phyloP scores from a whole-genome alignment of 2,329 filamentous ascomycete genomes.

The Ophiostoma himal-ulmi region DNA sequence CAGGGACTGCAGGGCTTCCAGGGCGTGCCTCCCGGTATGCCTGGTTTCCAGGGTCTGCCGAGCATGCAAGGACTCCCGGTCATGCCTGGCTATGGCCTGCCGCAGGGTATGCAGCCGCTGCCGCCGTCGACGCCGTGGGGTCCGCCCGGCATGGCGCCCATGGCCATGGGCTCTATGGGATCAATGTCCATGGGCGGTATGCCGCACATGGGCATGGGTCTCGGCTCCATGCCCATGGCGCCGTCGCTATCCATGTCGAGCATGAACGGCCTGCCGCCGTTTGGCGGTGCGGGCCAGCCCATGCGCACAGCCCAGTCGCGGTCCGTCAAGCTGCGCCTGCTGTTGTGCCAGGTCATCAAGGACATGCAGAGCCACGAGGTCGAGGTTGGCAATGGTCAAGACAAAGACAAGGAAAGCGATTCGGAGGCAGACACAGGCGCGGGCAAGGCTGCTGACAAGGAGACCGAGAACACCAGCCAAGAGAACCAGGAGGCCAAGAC shows the following conservation, averaged over 20 bases:
- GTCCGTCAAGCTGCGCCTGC: constrained; percentile 62
- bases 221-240: constrained; percentile 8
- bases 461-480: constrained; percentile 28
- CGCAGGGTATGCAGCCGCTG: constrained; percentile 3
- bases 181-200: not conserved
- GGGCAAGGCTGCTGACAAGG: not conserved
- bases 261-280: constrained; percentile 23
- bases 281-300: constrained; percentile 29
- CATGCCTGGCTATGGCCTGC: constrained; percentile 7
- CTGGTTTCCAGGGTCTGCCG: not conserved
- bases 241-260: constrained; percentile 12
- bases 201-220: not conserved
- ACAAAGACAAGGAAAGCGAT: constrained; percentile 29
- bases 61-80: constrained; percentile 2
- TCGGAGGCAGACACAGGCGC: not conserved
- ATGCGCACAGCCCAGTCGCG: constrained; percentile 53
- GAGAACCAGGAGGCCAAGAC: no score
- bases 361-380: constrained; percentile 37
- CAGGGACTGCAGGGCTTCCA: not conserved
- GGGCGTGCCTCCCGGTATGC: not conserved
- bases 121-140: not conserved
- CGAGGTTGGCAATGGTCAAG: constrained; percentile 24
- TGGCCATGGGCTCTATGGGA: not conserved
- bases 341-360: constrained; percentile 75
- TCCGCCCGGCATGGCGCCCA: not conserved